Conservation (phyloP, 441 rosid species). For the Heliophila coronopifolia region DNA sequence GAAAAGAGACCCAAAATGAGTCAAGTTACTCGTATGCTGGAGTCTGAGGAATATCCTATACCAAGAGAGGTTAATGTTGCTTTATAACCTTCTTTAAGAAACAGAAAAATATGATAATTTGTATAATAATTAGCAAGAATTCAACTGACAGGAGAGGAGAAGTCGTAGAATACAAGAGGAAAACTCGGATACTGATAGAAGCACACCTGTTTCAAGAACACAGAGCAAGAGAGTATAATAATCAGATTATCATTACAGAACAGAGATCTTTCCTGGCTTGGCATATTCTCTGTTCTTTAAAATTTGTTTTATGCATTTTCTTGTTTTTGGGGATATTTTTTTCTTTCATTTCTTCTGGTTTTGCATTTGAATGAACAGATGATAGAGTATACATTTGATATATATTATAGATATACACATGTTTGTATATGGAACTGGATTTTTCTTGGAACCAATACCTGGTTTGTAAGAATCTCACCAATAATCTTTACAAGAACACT, state of each 20-base stretch:
- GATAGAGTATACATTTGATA: neutral
- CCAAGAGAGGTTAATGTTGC: slow-evolving; percentile 74
- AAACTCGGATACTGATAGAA: slow-evolving; percentile 77
- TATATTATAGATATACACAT: neutral
- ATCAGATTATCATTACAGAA: neutral
- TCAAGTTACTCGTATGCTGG: slow-evolving; percentile 93
- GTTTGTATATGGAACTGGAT: slow-evolving; percentile 17
- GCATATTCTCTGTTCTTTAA: slow-evolving; percentile 3
- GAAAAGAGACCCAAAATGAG: slow-evolving; percentile 91
- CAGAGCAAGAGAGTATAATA: slow-evolving; percentile 37
- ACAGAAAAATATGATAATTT: neutral
- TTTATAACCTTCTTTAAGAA: neutral
- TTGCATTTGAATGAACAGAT: slow-evolving; percentile 6
- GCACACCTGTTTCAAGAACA: slow-evolving; percentile 48
- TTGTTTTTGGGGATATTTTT: neutral
- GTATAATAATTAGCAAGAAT: slow-evolving; percentile 3
- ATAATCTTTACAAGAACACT: slow-evolving; percentile 56
- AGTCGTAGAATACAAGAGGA: slow-evolving; percentile 59
- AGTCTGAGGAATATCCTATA: slow-evolving; percentile 84
- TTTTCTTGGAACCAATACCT: slow-evolving; percentile 5
- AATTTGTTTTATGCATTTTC: slow-evolving; percentile 21
- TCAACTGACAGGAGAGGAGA: slow-evolving; percentile 62
- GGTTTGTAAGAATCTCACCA: slow-evolving; percentile 48
- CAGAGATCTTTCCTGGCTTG: slow-evolving; percentile 13
- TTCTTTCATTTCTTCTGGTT: neutral